phyloP scores from a whole-genome alignment of 2,329 filamentous ascomycete genomes.

The Exophiala calicioides region DNA sequence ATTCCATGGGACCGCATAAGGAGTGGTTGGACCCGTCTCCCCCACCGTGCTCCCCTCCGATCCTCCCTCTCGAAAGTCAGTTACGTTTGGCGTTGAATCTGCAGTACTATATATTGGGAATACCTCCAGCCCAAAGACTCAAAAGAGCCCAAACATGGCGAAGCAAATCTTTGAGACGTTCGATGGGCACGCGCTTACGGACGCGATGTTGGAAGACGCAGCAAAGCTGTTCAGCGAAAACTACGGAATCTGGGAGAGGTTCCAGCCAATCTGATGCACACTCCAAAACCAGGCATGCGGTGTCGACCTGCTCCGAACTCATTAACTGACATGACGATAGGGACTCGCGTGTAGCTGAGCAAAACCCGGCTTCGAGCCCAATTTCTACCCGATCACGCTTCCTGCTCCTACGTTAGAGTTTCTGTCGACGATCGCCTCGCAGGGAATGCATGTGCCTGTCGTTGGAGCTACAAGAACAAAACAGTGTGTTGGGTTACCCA shows the following conservation, averaged over 20 bases:
- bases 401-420: conserved; percentile 39
- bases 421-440: conserved; percentile 37
- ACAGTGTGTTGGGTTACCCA: conserved; percentile 46
- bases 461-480: conserved; percentile 37
- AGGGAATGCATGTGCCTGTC: conserved; percentile 40
- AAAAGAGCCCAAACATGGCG: conserved; percentile 7
- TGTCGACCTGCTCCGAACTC: not conserved
- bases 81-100: too few species aligned
- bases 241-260: conserved; percentile 38
- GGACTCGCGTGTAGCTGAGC: conserved; percentile 28
- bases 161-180: conserved; percentile 30
- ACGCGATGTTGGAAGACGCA: conserved; percentile 41
- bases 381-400: conserved; percentile 34
- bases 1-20: too few species aligned
- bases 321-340: conserved; percentile 20
- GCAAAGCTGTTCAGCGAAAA: conserved; percentile 38
- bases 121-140: too few species aligned
- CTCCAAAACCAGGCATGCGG: conserved; percentile 3
- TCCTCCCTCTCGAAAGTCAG: too few species aligned
- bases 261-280: conserved; percentile 3
- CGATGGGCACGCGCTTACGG: conserved; percentile 36
- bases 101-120: too few species aligned
- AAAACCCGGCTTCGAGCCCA: conserved; percentile 37
- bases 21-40: too few species aligned
- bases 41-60: too few species aligned